A percentile compares a stretch with the other conserved stretches of the same genome.
These are phyloP conservation scores for Cercophora newfieldiana DNA, from an alignment of 495 filamentous ascomycete genomes.

Conservation along the genomic window DNA sequence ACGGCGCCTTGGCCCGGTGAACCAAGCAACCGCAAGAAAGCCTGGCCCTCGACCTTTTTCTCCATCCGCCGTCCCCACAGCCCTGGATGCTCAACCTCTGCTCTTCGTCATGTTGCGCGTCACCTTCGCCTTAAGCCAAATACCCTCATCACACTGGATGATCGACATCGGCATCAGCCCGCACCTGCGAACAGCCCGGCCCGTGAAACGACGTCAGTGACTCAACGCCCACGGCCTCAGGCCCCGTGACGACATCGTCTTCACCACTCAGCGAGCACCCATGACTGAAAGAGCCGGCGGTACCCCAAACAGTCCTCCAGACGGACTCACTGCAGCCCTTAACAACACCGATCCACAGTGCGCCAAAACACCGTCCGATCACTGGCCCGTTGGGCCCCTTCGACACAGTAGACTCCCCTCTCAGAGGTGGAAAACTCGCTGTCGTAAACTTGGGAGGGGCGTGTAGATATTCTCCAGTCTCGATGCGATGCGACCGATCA, in stretches of 20 bases:
- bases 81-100: background rate
- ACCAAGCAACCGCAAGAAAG: background rate
- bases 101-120: background rate
- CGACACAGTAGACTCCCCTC: background rate
- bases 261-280: background rate
- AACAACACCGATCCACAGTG: constrained; percentile 1
- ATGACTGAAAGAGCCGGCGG: background rate
- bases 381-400: background rate
- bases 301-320: background rate
- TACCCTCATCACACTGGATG: background rate
- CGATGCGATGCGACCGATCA: background rate
- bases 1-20: background rate
- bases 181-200: background rate
- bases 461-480: background rate
- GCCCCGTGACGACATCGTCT: background rate
- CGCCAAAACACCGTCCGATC: background rate
- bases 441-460: background rate
- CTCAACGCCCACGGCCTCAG: background rate
- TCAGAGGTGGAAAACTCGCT: background rate
- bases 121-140: background rate
- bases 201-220: background rate
- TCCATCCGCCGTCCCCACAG: no score
- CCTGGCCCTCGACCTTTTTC: background rate
- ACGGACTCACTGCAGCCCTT: background rate
- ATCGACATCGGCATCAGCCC: background rate